Evolutionary conservation across 257 asterid species (phyloP), one percentile per base, ranked within the genome.

Genomic region (Petrea volubilis): DNA sequence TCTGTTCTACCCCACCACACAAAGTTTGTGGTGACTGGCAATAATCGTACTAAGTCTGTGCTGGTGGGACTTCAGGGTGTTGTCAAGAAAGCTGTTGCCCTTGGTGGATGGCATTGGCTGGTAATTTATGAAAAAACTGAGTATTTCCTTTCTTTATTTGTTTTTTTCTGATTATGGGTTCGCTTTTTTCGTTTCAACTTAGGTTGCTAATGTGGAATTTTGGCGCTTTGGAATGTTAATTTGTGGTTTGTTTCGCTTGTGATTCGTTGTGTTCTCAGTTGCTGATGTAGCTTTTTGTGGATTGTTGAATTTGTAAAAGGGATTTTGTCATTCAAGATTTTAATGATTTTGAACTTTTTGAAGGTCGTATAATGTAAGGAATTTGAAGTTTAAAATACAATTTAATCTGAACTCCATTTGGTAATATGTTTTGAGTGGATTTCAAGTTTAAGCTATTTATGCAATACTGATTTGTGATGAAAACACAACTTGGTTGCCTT

Each of bases 91-190:
- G 95, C 95, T 73, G 95, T 88, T 44, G 95, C 91, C 3, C 91
- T 88, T 43, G 95, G 95, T 23, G 92, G 95, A 59, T 88, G 89
- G 88, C 92, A 88, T 79, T 88, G 95, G 95, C 95, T 88, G 89
- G 89, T 88, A 70, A 70, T 53, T 57, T 33, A 12, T 44, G n/a
- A n/a, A n/a, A n/a, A n/a, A n/a, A n/a, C n/a, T n/a, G n/a, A n/a
- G n/a, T n/a, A n/a, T n/a, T n/a, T n/a, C n/a, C n/a, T n/a, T n/a
- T n/a, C n/a, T n/a, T n/a, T n/a, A n/a, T n/a, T n/a, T n/a, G n/a
- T n/a, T 7, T 60, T 23, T 41, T 41, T 10, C 25, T 43, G 23
- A 2, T 1, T 44, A 46, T 38, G 36, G n/a, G 20, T 70, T 38
- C 38, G 38, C 38, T 33, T 33, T 33, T 10, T 40, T 23, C 7